phyloP scores from a whole-genome alignment of 192 early-diverging fungal genomes.

The Coemansia guatemalensis region DNA sequence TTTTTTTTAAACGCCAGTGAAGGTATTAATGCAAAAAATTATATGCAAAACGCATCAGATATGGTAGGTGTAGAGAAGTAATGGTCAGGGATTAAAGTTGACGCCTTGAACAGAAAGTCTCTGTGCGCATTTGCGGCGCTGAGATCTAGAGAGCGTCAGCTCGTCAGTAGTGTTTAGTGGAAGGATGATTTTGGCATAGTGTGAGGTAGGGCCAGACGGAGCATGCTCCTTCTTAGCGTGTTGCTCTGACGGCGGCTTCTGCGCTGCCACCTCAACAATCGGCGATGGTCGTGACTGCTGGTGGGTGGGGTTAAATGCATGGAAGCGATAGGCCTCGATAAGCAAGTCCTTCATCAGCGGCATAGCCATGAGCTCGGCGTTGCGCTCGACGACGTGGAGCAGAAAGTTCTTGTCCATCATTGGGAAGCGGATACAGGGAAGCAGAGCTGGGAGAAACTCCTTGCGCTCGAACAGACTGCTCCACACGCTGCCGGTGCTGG shows the following conservation, averaged over 20 bases:
- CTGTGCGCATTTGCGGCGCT: conserved; percentile 35
- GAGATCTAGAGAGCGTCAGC: conserved; percentile 39
- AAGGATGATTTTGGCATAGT: conserved; percentile 49
- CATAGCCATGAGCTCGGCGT: conserved; percentile 43
- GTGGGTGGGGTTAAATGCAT: conserved; percentile 41
- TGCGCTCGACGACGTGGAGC: conserved; percentile 45
- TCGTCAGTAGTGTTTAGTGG: conserved; percentile 41
- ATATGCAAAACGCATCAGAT: not conserved
- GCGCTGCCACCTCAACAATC: not conserved
- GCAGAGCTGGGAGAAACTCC: conserved; percentile 26
- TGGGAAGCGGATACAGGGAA: conserved; percentile 47
- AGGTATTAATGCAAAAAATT: not conserved
- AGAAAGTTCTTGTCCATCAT: conserved; percentile 48
- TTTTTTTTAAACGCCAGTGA: not conserved
- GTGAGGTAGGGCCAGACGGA: conserved; percentile 1
- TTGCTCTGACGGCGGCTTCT: not conserved
- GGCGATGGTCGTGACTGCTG: not conserved
- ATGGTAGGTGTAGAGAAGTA: not conserved
- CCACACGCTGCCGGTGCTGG: conserved; percentile 11
- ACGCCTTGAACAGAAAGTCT: conserved; percentile 28
- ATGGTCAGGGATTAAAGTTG: conserved; percentile 2
- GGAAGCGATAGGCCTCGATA: conserved; percentile 53
- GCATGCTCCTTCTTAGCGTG: conserved; percentile 19
- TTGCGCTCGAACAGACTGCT: conserved; percentile 31
- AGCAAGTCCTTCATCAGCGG: conserved; percentile 52